Conservation (phyloP, 2,329 filamentous ascomycete genomes). For the Ophiocordyceps polyrhachis-furcata region DNA sequence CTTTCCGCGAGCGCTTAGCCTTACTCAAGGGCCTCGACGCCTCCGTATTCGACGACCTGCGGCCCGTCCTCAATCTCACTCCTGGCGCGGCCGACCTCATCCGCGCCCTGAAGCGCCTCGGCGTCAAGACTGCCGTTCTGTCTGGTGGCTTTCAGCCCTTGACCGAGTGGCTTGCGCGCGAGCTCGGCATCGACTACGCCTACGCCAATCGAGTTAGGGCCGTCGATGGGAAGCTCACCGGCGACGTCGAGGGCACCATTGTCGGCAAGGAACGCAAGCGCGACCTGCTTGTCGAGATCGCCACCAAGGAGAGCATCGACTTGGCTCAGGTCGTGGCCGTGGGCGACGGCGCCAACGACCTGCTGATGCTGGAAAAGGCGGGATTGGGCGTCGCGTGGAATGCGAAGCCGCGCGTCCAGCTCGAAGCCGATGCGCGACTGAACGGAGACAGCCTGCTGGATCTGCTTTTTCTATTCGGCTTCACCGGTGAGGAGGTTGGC, state of each 20-base stretch:
- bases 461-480: constrained; percentile 55
- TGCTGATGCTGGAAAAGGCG: constrained; percentile 60
- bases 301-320: constrained; percentile 44
- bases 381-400: constrained; percentile 69
- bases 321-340: constrained; percentile 53
- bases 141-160: constrained; percentile 85
- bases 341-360: constrained; percentile 68
- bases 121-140: constrained; percentile 75
- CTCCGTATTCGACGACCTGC: constrained; percentile 61
- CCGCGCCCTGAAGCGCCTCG: constrained; percentile 53
- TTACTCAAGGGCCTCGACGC: constrained; percentile 66
- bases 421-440: constrained; percentile 52
- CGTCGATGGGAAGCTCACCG: constrained; percentile 44
- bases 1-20: constrained; percentile 61
- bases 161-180: constrained; percentile 65
- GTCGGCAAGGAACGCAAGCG: constrained; percentile 61
- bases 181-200: constrained; percentile 73
- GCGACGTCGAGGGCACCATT: constrained; percentile 52
- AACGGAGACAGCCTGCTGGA: constrained; percentile 56
- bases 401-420: constrained; percentile 66
- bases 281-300: constrained; percentile 52
- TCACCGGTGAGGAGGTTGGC: constrained; percentile 40
- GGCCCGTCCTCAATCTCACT: constrained; percentile 60
- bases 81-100: constrained; percentile 62
- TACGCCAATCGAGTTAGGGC: constrained; percentile 70